Evolutionary conservation across 805 yeast species (phyloP).

Genomic region (Kodamaea kaohsiungensis): DNA sequence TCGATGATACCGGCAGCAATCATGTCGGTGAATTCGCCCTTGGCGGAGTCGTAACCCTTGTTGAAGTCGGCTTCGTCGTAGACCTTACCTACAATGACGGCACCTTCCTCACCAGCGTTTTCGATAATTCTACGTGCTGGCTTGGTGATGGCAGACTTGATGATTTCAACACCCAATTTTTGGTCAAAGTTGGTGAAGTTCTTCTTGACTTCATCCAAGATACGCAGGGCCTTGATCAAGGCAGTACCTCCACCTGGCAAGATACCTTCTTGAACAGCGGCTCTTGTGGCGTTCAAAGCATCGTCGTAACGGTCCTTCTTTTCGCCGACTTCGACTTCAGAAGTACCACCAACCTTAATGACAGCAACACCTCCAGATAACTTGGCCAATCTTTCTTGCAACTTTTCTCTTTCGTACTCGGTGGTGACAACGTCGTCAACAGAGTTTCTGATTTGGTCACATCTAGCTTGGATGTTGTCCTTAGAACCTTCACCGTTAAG

Average conservation of each 20-base stretch:
- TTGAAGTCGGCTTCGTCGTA: conserved; percentile 70
- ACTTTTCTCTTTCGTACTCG: conserved; percentile 94
- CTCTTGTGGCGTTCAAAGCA: conserved; percentile 97
- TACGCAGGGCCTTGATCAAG: conserved; percentile 82
- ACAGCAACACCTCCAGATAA: conserved; percentile 98
- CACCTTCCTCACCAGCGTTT: conserved; percentile 97
- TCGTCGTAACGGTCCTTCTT: conserved; percentile 99
- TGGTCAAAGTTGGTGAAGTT: conserved; percentile 85
- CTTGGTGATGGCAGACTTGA: conserved; percentile 87
- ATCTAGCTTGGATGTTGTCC: conserved; percentile 77
- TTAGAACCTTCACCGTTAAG: conserved; percentile 90
- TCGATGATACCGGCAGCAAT: conserved; percentile 96
- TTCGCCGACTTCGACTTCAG: conserved; percentile 98
- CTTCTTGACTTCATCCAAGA: conserved; percentile 68
- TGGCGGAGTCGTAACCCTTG: conserved; percentile 88
- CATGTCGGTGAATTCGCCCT: conserved; percentile 94
- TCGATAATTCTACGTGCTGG: conserved; percentile 96
- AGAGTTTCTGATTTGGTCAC: conserved; percentile 89
- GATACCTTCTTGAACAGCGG: conserved; percentile 98
- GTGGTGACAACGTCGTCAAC: conserved; percentile 72
- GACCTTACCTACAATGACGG: conserved; percentile 93
- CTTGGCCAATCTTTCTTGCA: conserved; percentile 96
- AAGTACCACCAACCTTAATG: conserved; percentile 93
- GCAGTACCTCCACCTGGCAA: conserved; percentile 99
- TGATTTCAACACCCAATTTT: conserved; percentile 91